These are phyloP conservation scores for Extremus antarcticus DNA, from an alignment of 495 filamentous ascomycete species.

Conservation along the genomic window DNA sequence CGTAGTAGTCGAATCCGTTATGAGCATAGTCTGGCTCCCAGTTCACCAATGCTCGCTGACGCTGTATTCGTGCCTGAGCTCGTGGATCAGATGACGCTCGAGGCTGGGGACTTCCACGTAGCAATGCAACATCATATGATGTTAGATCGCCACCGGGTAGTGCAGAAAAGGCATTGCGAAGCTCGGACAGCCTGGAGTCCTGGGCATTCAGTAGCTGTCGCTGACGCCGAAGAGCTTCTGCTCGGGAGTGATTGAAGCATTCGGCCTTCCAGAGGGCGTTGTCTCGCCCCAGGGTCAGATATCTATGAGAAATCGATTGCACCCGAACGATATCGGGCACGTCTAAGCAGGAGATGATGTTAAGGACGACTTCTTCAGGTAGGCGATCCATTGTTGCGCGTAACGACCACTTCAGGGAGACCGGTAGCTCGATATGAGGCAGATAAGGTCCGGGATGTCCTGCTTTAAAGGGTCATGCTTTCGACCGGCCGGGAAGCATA, in stretches of 20 bases:
- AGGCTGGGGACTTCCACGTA: conserved; percentile 12
- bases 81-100: conserved; percentile 15
- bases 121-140: conserved; percentile 10
- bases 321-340: conserved; percentile 56
- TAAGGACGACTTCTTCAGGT: conserved; percentile 66
- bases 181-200: conserved; percentile 22
- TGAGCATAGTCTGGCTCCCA: conserved; percentile 71
- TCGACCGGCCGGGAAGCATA: too few species aligned
- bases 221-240: conserved; percentile 39
- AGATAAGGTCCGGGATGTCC: too few species aligned
- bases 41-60: conserved; percentile 50
- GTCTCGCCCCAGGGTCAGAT: conserved; percentile 62
- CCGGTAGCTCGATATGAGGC: too few species aligned
- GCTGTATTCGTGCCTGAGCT: conserved; percentile 31
- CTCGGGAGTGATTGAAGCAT: conserved; percentile 60
- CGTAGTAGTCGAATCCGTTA: conserved; percentile 67
- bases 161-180: conserved; percentile 26
- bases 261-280: conserved; percentile 62
- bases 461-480: too few species aligned
- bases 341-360: conserved; percentile 66
- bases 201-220: conserved; percentile 30
- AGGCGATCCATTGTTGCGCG: conserved; percentile 45
- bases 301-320: conserved; percentile 57
- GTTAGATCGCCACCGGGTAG: conserved; percentile 17
- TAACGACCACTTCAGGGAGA: too few species aligned